phyloP scores from a whole-genome alignment of 352 stramenopile species.

The Globisporangium middletonii region DNA sequence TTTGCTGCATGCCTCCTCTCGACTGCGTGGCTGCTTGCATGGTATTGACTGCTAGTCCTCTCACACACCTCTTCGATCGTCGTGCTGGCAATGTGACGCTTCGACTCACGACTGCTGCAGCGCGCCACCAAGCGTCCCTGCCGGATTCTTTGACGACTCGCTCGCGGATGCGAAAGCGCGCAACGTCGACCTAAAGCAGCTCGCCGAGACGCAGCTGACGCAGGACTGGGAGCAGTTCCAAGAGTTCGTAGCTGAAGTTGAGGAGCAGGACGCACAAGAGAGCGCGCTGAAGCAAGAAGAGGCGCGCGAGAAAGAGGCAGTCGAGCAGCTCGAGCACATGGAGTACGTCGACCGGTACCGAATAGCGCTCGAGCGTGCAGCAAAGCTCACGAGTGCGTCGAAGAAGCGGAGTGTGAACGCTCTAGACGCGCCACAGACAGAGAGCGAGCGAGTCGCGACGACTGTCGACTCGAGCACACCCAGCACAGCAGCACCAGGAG shows the following conservation, averaged over 20 bases:
- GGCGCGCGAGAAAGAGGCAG: slow-evolving; percentile 32
- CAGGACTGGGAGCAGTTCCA: slow-evolving; percentile 60
- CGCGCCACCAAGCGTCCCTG: slow-evolving; percentile 13
- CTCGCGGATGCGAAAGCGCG: slow-evolving; percentile 42
- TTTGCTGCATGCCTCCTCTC: too few species aligned
- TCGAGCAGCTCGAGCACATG: slow-evolving; percentile 63
- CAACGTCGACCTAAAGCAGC: slow-evolving; percentile 38
- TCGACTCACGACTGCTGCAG: not conserved
- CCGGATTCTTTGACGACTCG: slow-evolving; percentile 47
- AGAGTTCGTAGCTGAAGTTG: slow-evolving; percentile 49
- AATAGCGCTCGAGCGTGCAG: slow-evolving; percentile 34
- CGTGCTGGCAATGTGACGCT: not conserved
- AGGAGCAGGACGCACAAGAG: slow-evolving; percentile 34
- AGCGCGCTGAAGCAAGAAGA: slow-evolving; percentile 29
- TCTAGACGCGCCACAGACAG: not conserved
- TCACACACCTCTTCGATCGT: too few species aligned
- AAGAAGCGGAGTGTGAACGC: slow-evolving; percentile 8
- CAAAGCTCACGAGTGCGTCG: slow-evolving; percentile 9
- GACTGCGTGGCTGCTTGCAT: too few species aligned
- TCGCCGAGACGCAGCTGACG: slow-evolving; percentile 32
- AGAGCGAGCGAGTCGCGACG: not conserved
- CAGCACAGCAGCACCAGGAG: too few species aligned
- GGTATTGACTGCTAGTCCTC: too few species aligned
- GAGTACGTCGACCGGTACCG: slow-evolving; percentile 61
- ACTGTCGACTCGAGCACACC: not conserved